Base-by-base conservation (phyloP, 2,329 filamentous ascomycete genomes). In the Arthrobotrys conoides region DNA sequence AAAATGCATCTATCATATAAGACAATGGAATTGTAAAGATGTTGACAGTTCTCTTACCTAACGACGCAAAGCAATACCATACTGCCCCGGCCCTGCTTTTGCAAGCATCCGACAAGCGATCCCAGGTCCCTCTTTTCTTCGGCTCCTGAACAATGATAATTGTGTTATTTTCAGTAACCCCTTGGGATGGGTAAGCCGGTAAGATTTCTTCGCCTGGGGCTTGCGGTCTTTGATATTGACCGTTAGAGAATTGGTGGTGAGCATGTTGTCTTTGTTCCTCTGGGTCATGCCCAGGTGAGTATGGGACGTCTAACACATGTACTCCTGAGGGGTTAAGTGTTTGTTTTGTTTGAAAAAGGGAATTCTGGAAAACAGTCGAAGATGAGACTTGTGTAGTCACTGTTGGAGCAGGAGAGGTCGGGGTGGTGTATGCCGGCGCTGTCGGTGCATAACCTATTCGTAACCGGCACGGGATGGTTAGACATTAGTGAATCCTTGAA, bases 311-410 rank as follows among this genome's bases (percentile, higher is more conserved):
- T 57, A 68, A 22, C 0, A 46, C 33, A 20, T 68, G 65, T 30
- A 55, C 22, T 16, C 65, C 65, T 16, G 48, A n/a, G 0, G 65
- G 65, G 41, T 57, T 68, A 1, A 68, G 65, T 20, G 48, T 44
- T 57, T 68, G 65, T 24, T 68, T 68, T 22, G 65, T 68, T 10
- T 68, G 65, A 5, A 20, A 18, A 4, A 68, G 36, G 8, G 65
- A 57, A 57, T 68, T 68, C 12, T 68, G 33, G 49, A 68, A 68
- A 5, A 57, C 38, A 0, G 48, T 57, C n/a, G 65, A 55, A 3
- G 65, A 57, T 6, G 48, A 24, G 22, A 46, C 48, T 41, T 67
- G 64, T 16, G 49, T 55, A 1, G 18, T 38, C 12, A 14, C 5
- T 6, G 65, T 41, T 1, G 36, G 36, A 57, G 65, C 33, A 18